Evolutionary conservation across 768 basidiomycete genomes (phyloP).

Genomic region (Tricholoma terreum): DNA sequence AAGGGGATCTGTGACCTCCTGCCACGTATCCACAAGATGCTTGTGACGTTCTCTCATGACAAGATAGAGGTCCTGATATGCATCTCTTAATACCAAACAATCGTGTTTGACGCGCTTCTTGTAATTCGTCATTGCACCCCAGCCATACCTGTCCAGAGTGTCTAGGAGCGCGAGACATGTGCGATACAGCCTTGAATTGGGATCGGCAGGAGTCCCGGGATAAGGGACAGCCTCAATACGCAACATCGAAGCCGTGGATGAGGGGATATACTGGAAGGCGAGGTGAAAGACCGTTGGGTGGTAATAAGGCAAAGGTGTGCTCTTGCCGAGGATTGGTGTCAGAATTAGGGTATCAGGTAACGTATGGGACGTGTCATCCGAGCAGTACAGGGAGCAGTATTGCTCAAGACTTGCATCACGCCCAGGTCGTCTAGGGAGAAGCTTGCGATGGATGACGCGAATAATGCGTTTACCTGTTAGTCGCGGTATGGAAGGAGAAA

Average conservation of each 20-base stretch:
- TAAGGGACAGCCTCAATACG: slow-evolving; percentile 59
- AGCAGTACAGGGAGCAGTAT: slow-evolving; percentile 69
- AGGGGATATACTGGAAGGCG: slow-evolving; percentile 69
- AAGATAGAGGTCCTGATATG: slow-evolving; percentile 89
- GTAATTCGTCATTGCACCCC: slow-evolving; percentile 79
- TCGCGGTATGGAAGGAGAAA: slow-evolving; percentile 32
- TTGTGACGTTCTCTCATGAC: slow-evolving; percentile 83
- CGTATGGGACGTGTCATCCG: slow-evolving; percentile 8
- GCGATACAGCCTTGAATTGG: slow-evolving; percentile 67
- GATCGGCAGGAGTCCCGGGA: slow-evolving; percentile 45
- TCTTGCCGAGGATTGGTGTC: slow-evolving; percentile 50
- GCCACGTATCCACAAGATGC: slow-evolving; percentile 71
- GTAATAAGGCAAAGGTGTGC: slow-evolving; percentile 73
- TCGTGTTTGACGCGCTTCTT: slow-evolving; percentile 87
- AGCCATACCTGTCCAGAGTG: slow-evolving; percentile 83
- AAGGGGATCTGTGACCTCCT: slow-evolving; percentile 77
- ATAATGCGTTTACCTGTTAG: slow-evolving; percentile 37
- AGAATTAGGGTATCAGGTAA: slow-evolving; percentile 42
- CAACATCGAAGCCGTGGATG: slow-evolving; percentile 31
- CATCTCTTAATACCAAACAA: slow-evolving; percentile 66
- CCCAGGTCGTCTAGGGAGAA: slow-evolving; percentile 76
- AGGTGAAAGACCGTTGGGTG: slow-evolving; percentile 81
- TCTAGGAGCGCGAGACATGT: slow-evolving; percentile 81
- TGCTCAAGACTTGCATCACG: slow-evolving; percentile 76
- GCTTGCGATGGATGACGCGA: slow-evolving; percentile 58